phyloP scores from a whole-genome alignment of 352 stramenopile species.

The Globisporangium megalacanthum region DNA sequence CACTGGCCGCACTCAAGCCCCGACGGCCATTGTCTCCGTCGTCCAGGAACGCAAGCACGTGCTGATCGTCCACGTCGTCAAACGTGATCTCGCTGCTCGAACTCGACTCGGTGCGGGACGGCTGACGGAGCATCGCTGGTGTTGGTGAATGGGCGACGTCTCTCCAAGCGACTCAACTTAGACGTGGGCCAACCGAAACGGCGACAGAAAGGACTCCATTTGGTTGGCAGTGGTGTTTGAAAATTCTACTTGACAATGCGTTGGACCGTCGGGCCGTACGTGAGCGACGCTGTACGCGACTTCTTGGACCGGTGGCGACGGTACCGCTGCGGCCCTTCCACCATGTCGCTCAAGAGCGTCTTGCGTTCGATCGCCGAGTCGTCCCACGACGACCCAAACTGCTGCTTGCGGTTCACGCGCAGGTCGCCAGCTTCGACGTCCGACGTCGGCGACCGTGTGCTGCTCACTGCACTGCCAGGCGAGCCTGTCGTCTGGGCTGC shows the following conservation, averaged over 20 bases:
- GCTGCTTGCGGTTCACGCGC: constrained; percentile 63
- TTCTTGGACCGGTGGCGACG: constrained; percentile 30
- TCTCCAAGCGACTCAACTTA: no score
- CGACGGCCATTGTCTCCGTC: constrained; percentile 30
- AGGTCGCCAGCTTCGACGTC: constrained; percentile 24
- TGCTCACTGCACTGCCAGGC: not conserved
- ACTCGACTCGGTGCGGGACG: constrained; percentile 34
- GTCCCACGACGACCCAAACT: constrained; percentile 76
- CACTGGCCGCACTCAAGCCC: not conserved
- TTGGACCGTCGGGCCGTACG: constrained; percentile 9
- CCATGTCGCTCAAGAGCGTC: constrained; percentile 61
- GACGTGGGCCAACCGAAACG: no score
- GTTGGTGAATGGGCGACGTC: no score
- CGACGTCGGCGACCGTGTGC: not conserved
- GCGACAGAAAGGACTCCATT: no score
- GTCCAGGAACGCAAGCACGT: constrained; percentile 50
- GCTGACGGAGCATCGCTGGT: constrained; percentile 17
- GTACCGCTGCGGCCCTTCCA: constrained; percentile 33
- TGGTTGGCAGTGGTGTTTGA: no score
- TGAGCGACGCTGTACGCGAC: constrained; percentile 13
- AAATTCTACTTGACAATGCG: constrained; percentile 10
- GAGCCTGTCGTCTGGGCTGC: not conserved
- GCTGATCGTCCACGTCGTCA: constrained; percentile 50
- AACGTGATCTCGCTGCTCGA: constrained; percentile 62
- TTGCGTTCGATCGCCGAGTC: constrained; percentile 76